These are phyloP conservation scores for Umbelopsis sp. DNA, from an alignment of 371 early-diverging fungal genomes.

Conservation along the genomic window DNA sequence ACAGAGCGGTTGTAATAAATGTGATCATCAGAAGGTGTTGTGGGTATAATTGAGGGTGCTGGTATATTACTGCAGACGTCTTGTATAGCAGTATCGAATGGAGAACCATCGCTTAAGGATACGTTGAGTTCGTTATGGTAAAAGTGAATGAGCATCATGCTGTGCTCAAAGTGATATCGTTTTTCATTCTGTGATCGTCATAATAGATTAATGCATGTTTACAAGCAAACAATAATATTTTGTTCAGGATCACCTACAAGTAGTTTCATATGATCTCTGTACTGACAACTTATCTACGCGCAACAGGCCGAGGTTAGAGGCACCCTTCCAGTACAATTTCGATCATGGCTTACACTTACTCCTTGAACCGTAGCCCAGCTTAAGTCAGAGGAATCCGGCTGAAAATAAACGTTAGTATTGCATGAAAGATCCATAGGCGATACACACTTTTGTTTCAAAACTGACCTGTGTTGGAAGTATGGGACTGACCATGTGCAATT, in stretches of 20 bases:
- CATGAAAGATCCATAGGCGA: neutral
- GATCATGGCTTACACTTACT: slow-evolving; percentile 22
- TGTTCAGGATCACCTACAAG: slow-evolving; percentile 16
- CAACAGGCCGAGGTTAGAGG: neutral
- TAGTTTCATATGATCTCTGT: slow-evolving; percentile 28
- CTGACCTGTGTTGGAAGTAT: slow-evolving; percentile 28
- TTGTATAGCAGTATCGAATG: slow-evolving; percentile 25
- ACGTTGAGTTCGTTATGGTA: slow-evolving; percentile 26
- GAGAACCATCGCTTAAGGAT: slow-evolving; percentile 9
- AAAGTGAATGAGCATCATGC: slow-evolving; percentile 26
- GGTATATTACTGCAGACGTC: neutral
- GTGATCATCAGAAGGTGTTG: neutral
- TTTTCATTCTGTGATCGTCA: slow-evolving; percentile 19
- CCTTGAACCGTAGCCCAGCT: slow-evolving; percentile 39
- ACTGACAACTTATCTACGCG: slow-evolving; percentile 32
- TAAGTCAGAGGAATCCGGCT: slow-evolving; percentile 32
- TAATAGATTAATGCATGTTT: neutral
- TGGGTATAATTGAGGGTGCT: slow-evolving; percentile 18
- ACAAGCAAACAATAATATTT: neutral
- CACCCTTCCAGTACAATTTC: neutral
- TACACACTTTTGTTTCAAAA: neutral
- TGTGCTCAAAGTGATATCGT: slow-evolving; percentile 19
- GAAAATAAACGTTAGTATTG: neutral
- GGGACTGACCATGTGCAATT: slow-evolving; percentile 21
- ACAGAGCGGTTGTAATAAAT: neutral